Conservation (phyloP, 2,329 filamentous ascomycete genomes). For the Aspergillus japonicus region DNA sequence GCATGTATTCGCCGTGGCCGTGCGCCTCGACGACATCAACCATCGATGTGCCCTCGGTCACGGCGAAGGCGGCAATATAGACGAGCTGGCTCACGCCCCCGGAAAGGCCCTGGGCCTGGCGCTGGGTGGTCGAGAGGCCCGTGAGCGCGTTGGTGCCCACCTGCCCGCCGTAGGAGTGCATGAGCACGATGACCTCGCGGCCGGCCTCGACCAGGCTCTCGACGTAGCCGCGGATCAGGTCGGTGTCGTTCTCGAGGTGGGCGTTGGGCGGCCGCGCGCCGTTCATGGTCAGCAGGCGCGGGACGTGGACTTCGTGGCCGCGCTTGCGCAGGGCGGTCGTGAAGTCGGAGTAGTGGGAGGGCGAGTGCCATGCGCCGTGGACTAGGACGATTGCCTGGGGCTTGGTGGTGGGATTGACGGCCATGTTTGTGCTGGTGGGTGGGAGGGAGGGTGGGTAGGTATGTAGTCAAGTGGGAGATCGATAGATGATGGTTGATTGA, state of each 20-base stretch:
- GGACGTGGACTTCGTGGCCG: conserved; percentile 11
- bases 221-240: conserved; percentile 1
- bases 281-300: conserved; percentile 5
- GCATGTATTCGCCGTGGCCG: conserved; percentile 2
- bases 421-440: background rate
- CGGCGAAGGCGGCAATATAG: background rate
- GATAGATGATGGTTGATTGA: background rate
- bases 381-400: conserved; percentile 7
- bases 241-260: conserved; percentile 6
- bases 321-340: background rate
- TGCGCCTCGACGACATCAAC: background rate
- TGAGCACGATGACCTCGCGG: conserved; percentile 3
- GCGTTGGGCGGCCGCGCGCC: conserved; percentile 10
- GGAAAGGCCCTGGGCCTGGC: background rate
- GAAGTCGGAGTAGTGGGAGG: conserved; percentile 5
- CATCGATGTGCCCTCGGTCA: conserved; percentile 4
- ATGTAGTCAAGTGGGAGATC: background rate
- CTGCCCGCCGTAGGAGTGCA: conserved; percentile 16
- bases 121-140: background rate
- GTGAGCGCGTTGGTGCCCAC: conserved; percentile 10
- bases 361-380: conserved; percentile 9
- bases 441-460: background rate
- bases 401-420: background rate
- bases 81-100: background rate
- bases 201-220: conserved; percentile 2